Conservation (phyloP, 163 green algal genomes). For the Chloroidium sp. region DNA sequence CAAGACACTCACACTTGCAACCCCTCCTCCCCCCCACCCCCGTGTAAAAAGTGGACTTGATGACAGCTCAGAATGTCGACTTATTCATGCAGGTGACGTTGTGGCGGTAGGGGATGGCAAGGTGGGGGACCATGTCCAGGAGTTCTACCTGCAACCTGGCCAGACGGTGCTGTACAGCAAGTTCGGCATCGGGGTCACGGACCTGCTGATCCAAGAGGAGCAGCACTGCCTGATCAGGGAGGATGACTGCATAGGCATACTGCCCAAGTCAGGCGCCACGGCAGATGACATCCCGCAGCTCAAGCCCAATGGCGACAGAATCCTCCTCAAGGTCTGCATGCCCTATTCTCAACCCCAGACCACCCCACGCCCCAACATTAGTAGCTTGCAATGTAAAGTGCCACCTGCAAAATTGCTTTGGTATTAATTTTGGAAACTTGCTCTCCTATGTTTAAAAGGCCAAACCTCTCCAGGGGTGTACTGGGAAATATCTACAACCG, state of each 20-base stretch:
- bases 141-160: slow-evolving; percentile 63
- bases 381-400: too few relatives aligned
- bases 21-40: too few relatives aligned
- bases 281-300: slow-evolving; percentile 81
- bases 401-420: too few relatives aligned
- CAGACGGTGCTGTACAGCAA: slow-evolving; percentile 90
- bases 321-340: slow-evolving; percentile 63
- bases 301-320: slow-evolving; percentile 71
- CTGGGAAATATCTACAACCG: too few relatives aligned
- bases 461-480: background rate
- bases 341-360: background rate
- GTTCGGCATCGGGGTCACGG: slow-evolving; percentile 85
- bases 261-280: slow-evolving; percentile 58
- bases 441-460: background rate
- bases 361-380: too few relatives aligned
- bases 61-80: too few relatives aligned
- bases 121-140: slow-evolving; percentile 30
- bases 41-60: too few relatives aligned
- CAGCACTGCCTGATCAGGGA: slow-evolving; percentile 80
- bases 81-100: slow-evolving; percentile 59
- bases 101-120: slow-evolving; percentile 73
- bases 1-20: too few relatives aligned
- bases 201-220: slow-evolving; percentile 61
- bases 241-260: slow-evolving; percentile 82
- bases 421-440: background rate